phyloP scores from a whole-genome alignment of 768 basidiomycete species.

The Rhodotorula graminis region DNA sequence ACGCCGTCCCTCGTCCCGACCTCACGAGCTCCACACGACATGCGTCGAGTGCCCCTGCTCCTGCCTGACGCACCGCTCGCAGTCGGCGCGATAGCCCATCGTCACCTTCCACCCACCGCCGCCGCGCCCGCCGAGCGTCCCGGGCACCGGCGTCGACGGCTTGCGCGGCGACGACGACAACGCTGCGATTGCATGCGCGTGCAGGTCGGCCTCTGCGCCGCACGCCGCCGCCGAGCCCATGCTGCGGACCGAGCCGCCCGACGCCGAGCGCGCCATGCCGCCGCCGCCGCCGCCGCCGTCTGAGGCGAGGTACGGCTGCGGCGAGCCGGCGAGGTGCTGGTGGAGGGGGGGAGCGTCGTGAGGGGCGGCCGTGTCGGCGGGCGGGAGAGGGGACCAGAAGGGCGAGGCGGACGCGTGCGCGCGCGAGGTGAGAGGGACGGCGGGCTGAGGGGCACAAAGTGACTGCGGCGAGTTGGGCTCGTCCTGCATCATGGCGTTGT shows the following conservation, averaged over 20 bases:
- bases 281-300: not conserved
- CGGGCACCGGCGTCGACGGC: no score
- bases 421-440: not conserved
- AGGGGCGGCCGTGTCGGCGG: not conserved
- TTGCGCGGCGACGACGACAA: not conserved
- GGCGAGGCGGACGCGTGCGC: not conserved
- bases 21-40: slow-evolving; percentile 11
- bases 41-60: slow-evolving; percentile 33
- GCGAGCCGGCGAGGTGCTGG: slow-evolving; percentile 32
- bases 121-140: not conserved
- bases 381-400: not conserved
- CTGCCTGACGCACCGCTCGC: slow-evolving; percentile 20
- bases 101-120: slow-evolving; percentile 29
- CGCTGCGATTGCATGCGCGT: no score
- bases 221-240: not conserved
- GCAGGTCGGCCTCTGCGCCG: not conserved
- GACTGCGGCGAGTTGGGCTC: not conserved
- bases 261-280: not conserved
- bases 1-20: no score
- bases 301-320: not conserved
- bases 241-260: not conserved
- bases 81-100: slow-evolving; percentile 34
- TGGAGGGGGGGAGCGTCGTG: slow-evolving; percentile 32
- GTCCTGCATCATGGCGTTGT: not conserved
- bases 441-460: not conserved